Conservation (phyloP, 331 rosid species). For the Quercus phellos region DNA sequence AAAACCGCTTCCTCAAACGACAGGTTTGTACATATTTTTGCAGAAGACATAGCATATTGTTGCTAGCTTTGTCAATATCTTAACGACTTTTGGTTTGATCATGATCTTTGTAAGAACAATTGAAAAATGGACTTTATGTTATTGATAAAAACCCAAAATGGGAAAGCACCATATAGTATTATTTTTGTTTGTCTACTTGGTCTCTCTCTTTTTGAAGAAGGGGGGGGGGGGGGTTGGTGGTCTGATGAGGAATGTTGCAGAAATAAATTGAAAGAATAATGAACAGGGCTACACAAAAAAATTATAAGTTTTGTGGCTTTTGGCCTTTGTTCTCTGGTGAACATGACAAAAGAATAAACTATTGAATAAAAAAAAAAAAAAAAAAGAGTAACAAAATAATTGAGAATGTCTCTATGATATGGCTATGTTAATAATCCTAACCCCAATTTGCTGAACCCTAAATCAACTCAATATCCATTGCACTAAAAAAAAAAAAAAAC, state of each 20-base stretch:
- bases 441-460: background rate
- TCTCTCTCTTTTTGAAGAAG: background rate
- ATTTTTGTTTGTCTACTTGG: background rate
- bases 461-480: background rate
- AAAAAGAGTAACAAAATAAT: background rate
- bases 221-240: too few species aligned
- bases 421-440: background rate
- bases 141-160: background rate
- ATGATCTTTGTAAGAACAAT: background rate
- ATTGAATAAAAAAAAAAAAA: too few species aligned
- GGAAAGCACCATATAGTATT: background rate
- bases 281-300: background rate
- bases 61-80: background rate
- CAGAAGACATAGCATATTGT: constrained; percentile 8
- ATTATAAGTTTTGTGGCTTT: background rate
- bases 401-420: background rate
- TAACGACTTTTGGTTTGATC: background rate
- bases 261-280: background rate
- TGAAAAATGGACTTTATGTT: background rate
- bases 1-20: constrained; percentile 82
- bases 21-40: constrained; percentile 49
- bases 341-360: background rate
- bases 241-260: background rate
- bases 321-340: background rate
- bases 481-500: too few species aligned